Percentiles rank a stretch among this genome's conserved stretches.
These are phyloP conservation scores for Hypocrella siamensis DNA, from an alignment of 2,329 filamentous ascomycete genomes.

Conservation along the genomic window DNA sequence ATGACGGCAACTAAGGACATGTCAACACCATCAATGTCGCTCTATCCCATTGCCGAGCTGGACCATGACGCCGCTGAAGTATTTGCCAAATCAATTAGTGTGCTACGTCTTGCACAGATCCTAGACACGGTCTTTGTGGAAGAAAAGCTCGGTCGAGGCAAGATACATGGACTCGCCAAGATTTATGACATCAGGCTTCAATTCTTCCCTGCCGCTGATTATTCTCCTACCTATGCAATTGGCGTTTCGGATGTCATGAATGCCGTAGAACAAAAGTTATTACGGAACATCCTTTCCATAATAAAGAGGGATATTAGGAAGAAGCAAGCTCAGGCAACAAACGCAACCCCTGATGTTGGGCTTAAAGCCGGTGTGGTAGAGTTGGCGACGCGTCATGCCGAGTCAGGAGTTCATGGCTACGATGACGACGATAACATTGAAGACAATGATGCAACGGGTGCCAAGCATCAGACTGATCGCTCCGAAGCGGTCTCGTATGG, in stretches of 20 bases:
- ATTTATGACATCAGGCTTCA: constrained; percentile 68
- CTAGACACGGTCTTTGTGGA: constrained; percentile 67
- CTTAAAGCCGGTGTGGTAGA: constrained; percentile 37
- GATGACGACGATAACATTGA: constrained; percentile 20
- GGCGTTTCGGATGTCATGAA: constrained; percentile 58
- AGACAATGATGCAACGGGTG: constrained; percentile 49
- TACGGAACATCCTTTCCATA: constrained; percentile 54
- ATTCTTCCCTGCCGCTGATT: constrained; percentile 76
- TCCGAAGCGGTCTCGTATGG: constrained; percentile 77
- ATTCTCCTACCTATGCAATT: constrained; percentile 75
- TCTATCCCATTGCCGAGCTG: constrained; percentile 61
- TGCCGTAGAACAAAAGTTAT: constrained; percentile 67
- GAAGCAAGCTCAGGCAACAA: constrained; percentile 47
- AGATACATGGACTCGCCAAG: constrained; percentile 57
- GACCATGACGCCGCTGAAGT: constrained; percentile 51
- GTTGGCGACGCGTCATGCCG: constrained; percentile 20
- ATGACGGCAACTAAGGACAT: constrained; percentile 92
- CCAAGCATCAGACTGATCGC: constrained; percentile 62
- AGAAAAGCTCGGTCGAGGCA: constrained; percentile 62
- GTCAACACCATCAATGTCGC: constrained; percentile 79
- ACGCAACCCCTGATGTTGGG: constrained; percentile 62
- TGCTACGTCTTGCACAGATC: constrained; percentile 69
- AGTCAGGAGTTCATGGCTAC: constrained; percentile 8
- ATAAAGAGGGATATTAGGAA: constrained; percentile 73
- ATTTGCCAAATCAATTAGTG: constrained; percentile 86